Conservation (phyloP, 2,329 filamentous ascomycete species). For the Lasiodiplodia theobromae region DNA sequence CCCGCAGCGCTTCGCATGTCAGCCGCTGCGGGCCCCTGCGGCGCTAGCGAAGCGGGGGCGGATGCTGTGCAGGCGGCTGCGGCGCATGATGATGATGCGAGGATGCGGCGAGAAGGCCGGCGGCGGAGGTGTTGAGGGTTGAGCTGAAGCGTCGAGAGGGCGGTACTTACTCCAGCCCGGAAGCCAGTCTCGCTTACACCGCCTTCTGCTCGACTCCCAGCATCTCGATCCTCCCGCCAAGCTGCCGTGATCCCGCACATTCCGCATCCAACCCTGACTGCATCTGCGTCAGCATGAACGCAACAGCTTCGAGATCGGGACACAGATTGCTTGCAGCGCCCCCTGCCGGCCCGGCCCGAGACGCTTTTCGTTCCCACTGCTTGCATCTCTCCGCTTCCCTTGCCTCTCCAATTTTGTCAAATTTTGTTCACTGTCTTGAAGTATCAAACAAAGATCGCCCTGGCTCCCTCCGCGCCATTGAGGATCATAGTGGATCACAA, state of each 20-base stretch:
- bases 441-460: no score
- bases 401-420: no score
- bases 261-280: background rate
- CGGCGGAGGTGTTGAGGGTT: constrained; percentile 12
- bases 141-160: background rate
- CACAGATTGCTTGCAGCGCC: background rate
- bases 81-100: constrained; percentile 17
- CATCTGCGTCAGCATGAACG: background rate
- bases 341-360: background rate
- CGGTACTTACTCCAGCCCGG: background rate
- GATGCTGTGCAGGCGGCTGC: constrained; percentile 15
- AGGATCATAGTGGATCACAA: no score
- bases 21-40: constrained; percentile 7
- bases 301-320: background rate
- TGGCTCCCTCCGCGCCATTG: no score
- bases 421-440: no score
- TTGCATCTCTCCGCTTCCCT: no score
- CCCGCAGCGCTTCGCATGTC: background rate
- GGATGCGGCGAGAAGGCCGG: constrained; percentile 22
- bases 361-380: background rate
- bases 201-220: background rate
- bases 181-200: constrained; percentile 2
- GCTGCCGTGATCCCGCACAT: background rate
- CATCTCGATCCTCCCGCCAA: background rate
- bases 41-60: constrained; percentile 13